These are phyloP conservation scores for Ampelocalamus luodianensis DNA, from an alignment of 176 grass and related monocot genomes.

Conservation along the genomic window DNA sequence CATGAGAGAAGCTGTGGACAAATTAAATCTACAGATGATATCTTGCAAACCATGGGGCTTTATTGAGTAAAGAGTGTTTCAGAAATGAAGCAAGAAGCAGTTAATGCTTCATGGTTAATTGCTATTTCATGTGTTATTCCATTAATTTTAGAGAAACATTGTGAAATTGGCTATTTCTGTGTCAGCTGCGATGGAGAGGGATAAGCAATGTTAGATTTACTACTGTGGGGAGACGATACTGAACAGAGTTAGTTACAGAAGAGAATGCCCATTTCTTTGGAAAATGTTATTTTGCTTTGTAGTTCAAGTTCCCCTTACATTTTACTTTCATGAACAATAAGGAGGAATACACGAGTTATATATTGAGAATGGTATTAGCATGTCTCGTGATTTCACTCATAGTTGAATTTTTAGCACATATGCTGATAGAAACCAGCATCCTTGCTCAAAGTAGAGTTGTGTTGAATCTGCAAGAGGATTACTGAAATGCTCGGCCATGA, in stretches of 20 bases:
- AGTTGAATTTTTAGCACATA: constrained; percentile 18
- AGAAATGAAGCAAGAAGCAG: constrained; percentile 26
- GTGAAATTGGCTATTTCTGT: constrained; percentile 4
- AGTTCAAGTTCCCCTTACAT: too few species aligned
- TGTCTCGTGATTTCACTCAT: neutral
- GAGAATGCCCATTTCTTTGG: constrained; percentile 11
- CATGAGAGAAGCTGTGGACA: neutral
- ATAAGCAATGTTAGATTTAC: constrained; percentile 3
- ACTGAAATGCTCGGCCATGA: neutral
- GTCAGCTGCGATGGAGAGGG: constrained; percentile 14
- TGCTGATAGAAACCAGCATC: neutral
- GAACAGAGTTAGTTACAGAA: constrained; percentile 24
- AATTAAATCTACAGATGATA: neutral
- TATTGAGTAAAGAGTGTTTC: neutral
- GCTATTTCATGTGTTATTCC: neutral
- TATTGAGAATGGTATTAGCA: neutral
- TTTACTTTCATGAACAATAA: constrained; percentile 14
- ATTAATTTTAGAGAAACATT: constrained; percentile 34
- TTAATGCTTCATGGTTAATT: constrained; percentile 27
- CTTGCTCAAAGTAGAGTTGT: neutral
- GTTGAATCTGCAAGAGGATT: constrained; percentile 12
- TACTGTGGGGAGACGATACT: neutral
- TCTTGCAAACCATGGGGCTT: constrained; percentile 6
- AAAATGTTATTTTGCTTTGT: constrained; percentile 35
- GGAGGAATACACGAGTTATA: constrained; percentile 30